Evolutionary conservation across 2,329 filamentous ascomycete species (phyloP).

Genomic region (Beauveria sp.): DNA sequence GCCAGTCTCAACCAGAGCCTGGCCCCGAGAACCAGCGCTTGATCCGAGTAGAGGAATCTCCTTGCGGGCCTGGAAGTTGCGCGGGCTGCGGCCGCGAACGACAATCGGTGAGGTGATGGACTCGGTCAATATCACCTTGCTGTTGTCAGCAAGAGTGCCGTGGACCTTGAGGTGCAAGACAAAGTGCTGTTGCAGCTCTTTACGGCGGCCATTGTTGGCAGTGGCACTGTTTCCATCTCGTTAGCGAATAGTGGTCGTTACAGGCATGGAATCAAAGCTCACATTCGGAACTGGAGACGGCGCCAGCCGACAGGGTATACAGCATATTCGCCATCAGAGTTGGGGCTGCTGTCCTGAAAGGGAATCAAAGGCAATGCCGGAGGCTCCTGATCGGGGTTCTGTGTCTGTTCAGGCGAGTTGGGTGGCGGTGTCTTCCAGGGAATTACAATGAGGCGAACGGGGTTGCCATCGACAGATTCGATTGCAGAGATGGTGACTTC

Average conservation of each 20-base stretch:
- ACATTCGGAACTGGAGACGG: conserved; percentile 81
- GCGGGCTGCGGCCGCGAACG: conserved; percentile 82
- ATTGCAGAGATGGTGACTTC: conserved; percentile 88
- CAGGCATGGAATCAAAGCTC: conserved; percentile 21
- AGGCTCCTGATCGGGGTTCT: conserved; percentile 73
- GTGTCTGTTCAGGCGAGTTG: conserved; percentile 59
- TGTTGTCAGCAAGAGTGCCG: conserved; percentile 75
- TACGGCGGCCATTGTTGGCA: conserved; percentile 88
- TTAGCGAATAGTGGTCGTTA: background rate
- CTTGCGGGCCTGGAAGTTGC: conserved; percentile 91
- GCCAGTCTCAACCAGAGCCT: conserved; percentile 59
- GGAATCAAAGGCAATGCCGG: conserved; percentile 68
- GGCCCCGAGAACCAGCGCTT: conserved; percentile 69
- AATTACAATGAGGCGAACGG: conserved; percentile 90
- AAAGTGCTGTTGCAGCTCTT: conserved; percentile 95
- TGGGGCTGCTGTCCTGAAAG: conserved; percentile 52
- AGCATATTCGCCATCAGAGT: conserved; percentile 69
- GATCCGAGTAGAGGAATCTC: conserved; percentile 79
- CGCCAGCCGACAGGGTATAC: conserved; percentile 94
- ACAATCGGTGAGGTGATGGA: conserved; percentile 86
- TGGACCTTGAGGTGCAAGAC: conserved; percentile 80
- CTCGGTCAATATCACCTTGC: conserved; percentile 74
- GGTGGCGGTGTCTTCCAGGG: conserved; percentile 95
- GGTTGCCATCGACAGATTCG: conserved; percentile 87
- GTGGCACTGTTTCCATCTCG: conserved; percentile 56